Evolutionary conservation across 192 early-diverging fungal genomes (phyloP), one percentile per base, ranked within the genome.

Genomic region (Coemansia sp.): DNA sequence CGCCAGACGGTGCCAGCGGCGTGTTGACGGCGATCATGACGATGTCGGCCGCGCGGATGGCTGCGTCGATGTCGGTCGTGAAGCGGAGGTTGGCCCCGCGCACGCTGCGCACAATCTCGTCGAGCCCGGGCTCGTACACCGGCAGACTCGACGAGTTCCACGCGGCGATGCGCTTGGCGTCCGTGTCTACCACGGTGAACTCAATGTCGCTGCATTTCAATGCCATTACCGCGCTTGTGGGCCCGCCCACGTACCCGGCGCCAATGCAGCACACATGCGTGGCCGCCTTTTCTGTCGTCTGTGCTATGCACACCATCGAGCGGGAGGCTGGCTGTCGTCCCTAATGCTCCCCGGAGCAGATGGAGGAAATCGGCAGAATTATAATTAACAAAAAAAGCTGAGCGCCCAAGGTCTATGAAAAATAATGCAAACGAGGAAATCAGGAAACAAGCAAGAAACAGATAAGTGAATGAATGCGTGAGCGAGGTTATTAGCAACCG

Each of bases 21-120:
- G 94, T 98, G 75, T 95, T 95, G 66, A 98, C 94, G 9, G 93
- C 93, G 23, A 96, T 92, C 72, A 98, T 91, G 68, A 98, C 93
- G 15, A 98, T 71, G 72, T 96, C 92, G 50, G 94, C 89, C 42
- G 92, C 86, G 38, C 79, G 56, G 63, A 98, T 93, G 65, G 87
- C 88, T 21, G 63, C 62, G 62, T 96, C 91, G 47, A 95, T 89
- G 53, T 95, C 87, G 13, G 93, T 91, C 12, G 91, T 83, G 79
- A 95, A 98, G 77, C 90, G 90, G 64, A 98, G 87, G 84, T 98
- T 98, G 74, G 82, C 84, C 43, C 88, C 89, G 57, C 94, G 89
- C 62, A 84, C 74, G 6, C 61, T 84, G 60, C 87, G 86, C 16
- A 97, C 94, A 56, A 97, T 77, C 56, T 93, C 90, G 39, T 95